These are phyloP conservation scores for Gigaspora rosea DNA, from an alignment of 192 early-diverging fungal genomes.

Conservation along the genomic window DNA sequence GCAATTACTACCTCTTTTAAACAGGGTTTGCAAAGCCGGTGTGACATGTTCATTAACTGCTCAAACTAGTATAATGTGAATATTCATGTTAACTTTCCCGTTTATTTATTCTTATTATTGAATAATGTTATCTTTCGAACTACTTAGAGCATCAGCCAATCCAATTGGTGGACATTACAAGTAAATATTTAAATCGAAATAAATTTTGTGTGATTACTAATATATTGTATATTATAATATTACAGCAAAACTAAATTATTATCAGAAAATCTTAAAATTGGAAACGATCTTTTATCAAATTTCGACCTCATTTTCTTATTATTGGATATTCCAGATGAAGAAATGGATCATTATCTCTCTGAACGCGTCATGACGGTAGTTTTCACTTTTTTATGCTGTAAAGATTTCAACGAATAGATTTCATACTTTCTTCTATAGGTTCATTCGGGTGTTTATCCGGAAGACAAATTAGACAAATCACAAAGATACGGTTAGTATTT, in stretches of 20 bases:
- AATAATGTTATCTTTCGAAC: background rate
- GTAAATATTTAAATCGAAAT: background rate
- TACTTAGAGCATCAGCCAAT: constrained; percentile 71
- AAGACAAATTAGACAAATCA: constrained; percentile 1
- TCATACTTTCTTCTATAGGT: background rate
- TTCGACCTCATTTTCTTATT: constrained; percentile 86
- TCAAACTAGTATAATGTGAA: constrained; percentile 9
- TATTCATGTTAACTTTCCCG: background rate
- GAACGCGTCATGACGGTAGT: constrained; percentile 79
- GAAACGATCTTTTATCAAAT: constrained; percentile 69
- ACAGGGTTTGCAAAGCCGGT: constrained; percentile 82
- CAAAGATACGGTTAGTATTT: background rate
- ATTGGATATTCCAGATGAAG: constrained; percentile 75
- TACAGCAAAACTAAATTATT: constrained; percentile 80
- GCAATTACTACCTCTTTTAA: background rate
- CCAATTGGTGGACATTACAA: constrained; percentile 82
- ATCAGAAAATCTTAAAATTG: constrained; percentile 80
- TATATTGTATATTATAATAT: background rate
- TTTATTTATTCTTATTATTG: background rate
- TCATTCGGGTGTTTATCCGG: background rate
- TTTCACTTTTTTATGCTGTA: constrained; percentile 17
- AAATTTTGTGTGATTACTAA: background rate
- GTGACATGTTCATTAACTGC: constrained; percentile 50
- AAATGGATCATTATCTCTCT: constrained; percentile 79
- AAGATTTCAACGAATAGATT: background rate